Base-by-base conservation (phyloP, 1,139 yeast species). In the Wickerhamomyces sp. region DNA sequence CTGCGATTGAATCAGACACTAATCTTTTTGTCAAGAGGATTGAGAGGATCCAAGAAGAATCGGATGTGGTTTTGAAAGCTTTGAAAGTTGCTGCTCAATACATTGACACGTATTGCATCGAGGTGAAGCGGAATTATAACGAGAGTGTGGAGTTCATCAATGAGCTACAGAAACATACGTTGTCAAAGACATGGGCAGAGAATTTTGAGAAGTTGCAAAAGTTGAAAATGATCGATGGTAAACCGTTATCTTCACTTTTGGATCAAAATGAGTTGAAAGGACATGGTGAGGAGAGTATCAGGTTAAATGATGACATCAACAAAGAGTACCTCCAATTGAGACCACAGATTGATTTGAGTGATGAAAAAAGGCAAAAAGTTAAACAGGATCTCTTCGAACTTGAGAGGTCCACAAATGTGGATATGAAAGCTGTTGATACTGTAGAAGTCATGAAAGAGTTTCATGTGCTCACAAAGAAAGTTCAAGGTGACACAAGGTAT, bases 31-130 rank as follows among this genome's bases (percentile, higher is more conserved):
- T 60, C 37, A 45, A 58, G 41, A 42, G 58, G 42, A 32, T 55
- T 33, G 33, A 36, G 0, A 54, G 51, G 6, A 38, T 52, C 2
- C 35, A 54, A 16, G 39, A 46, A 2, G 61, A 61, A 29, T 51
- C 63, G 12, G 47, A 51, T 14, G 49, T 56, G 3, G 54, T 78
- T 17, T 64, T 79, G 49, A 67, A 70, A 33, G 68, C 83, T 14
- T 58, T 80, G 25, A 72, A 67, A 40, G 72, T 76, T 5, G 68
- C 80, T 8, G 68, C 73, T 35, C 81, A 78, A 48, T 80, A 80
- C 52, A 68, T 76, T 29, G 68, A 75, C 21, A 62, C 67, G 30
- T 75, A 74, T 52, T 63, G 72, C 24, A 51, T 57, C 43, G 73
- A 72, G 35, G 61, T 74, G 26, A 79, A 75, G 38, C 75, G 71